Base-by-base conservation (phyloP, 2,329 filamentous ascomycete genomes). In the Exophiala calicioides region DNA sequence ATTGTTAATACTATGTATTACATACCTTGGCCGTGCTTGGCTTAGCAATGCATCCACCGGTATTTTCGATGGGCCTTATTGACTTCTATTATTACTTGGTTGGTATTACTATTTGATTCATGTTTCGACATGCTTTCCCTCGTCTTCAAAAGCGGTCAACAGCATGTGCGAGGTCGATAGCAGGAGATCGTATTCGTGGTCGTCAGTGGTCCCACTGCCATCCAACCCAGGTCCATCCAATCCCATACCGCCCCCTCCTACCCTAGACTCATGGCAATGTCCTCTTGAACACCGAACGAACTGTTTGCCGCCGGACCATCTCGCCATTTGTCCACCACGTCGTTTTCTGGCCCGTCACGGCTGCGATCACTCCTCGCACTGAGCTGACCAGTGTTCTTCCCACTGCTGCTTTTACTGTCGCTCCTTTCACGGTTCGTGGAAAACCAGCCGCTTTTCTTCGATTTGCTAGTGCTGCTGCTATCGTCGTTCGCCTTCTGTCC, bases 261-360 rank as follows among this genome's bases (percentile, higher is more conserved):
- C 19, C 53, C 53, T 13, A 56, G 40, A 30, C 46, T 53, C 53
- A 56, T 56, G 16, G 44, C 50, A 39, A 56, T 29, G 29, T 56
- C 53, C 38, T 56, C 53, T 26, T 53, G 50, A 9, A 53, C 47
- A 30, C 50, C 47, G 34, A 56, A 56, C 8, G 39, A 23, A 19
- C 53, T 15, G 13, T 53, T 50, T 15, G 21, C 27, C 19, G 21
- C 19, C 6, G 40, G 10, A 37, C 26, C 39, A 13, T 58, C 53
- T 36, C 47, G 44, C 54, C 55, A 59, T 29, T 44, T 39, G 20
- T 57, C 56, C 12, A 44, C 34, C 20, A 55, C 37, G 44, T 59
- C 56, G 27, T 59, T 55, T 8, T 59, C 46, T 6, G 51, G 54
- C 7, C 45, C 54, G 32, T 57, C 56, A 35, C 52, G 48, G 30